Evolutionary conservation across 805 yeast species (phyloP).

Genomic region (Lipomyces spencermartinsiae): DNA sequence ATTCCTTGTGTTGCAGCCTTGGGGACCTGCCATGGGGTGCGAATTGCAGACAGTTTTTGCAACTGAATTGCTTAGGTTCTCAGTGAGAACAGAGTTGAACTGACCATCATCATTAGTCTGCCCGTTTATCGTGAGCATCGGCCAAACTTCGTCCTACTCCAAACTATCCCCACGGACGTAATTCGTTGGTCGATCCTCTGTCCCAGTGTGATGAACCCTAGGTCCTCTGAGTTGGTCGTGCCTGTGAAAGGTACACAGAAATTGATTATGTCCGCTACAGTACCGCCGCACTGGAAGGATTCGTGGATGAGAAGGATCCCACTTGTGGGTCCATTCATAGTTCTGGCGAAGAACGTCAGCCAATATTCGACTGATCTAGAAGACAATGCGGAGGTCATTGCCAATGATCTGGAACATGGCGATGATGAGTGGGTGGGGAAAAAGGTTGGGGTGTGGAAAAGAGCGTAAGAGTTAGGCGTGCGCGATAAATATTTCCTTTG

Average conservation of each 20-base stretch:
- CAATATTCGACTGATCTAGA: background rate
- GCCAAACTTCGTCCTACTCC: background rate
- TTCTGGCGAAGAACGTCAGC: background rate
- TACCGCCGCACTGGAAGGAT: background rate
- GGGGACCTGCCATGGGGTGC: background rate
- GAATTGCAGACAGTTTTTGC: too few species aligned
- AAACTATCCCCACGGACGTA: background rate
- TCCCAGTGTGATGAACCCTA: background rate
- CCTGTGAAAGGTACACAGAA: background rate
- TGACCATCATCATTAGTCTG: background rate
- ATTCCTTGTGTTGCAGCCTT: background rate
- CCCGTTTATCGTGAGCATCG: slow-evolving; percentile 1
- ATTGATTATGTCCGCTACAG: background rate
- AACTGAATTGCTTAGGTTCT: background rate
- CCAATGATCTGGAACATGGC: background rate
- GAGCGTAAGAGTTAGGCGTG: too few species aligned
- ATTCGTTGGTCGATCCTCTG: slow-evolving; percentile 10
- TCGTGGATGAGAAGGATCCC: background rate
- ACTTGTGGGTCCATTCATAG: slow-evolving; percentile 1
- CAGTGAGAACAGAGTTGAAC: background rate
- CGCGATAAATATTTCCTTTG: too few species aligned
- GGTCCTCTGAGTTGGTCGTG: background rate
- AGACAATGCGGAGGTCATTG: slow-evolving; percentile 4
- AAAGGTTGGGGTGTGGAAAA: slow-evolving; percentile 1
- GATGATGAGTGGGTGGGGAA: slow-evolving; percentile 3